Evolutionary conservation across 177 flowering plant genomes (phyloP).

Genomic region (Vitis hybrid): DNA sequence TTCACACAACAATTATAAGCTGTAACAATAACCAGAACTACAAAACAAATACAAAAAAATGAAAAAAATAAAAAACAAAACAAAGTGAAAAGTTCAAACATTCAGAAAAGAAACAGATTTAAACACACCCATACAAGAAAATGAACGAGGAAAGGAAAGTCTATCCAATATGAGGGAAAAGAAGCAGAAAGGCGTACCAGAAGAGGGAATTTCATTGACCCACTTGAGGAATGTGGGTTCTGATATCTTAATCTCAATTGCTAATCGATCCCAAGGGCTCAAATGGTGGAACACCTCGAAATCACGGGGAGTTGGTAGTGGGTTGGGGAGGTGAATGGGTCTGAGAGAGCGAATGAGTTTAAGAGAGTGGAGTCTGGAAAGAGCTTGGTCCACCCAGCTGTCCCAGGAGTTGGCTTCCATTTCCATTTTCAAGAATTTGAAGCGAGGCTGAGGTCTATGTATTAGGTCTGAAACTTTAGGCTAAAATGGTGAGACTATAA

Average conservation of each 20-base stretch:
- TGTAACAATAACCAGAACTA: no score
- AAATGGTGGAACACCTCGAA: slow-evolving; percentile 56
- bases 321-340: slow-evolving; percentile 50
- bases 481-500: no score
- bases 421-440: slow-evolving; percentile 3
- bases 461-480: no score
- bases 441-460: no score
- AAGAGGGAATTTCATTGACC: slow-evolving; percentile 62
- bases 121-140: no score
- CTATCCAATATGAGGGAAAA: no score
- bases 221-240: slow-evolving; percentile 61
- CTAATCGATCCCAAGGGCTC: slow-evolving; percentile 58
- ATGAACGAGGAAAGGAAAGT: no score
- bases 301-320: slow-evolving; percentile 17
- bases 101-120: neutral
- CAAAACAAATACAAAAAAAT: no score
- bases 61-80: neutral
- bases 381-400: slow-evolving; percentile 65
- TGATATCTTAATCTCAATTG: slow-evolving; percentile 62
- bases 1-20: no score
- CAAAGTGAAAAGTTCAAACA: neutral
- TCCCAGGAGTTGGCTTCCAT: slow-evolving; percentile 52
- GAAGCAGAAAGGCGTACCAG: slow-evolving; percentile 35
- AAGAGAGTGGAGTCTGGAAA: slow-evolving; percentile 47
- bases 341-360: slow-evolving; percentile 76